These are phyloP conservation scores for Eleusine indica DNA, from an alignment of 176 grass and related monocot genomes.

Conservation along the genomic window DNA sequence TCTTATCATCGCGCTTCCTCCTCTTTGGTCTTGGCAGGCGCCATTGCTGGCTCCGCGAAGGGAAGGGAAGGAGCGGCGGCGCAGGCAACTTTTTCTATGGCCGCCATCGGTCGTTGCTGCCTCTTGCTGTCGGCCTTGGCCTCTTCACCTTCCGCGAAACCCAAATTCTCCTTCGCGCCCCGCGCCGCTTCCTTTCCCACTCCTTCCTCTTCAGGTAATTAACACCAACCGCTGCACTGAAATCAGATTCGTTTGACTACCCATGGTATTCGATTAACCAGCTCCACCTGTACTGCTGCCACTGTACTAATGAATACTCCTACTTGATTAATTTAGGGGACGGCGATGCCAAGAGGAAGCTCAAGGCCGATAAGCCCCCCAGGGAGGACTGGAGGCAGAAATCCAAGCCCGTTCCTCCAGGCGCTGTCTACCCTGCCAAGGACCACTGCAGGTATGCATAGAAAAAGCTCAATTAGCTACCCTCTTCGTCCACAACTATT, in stretches of 20 bases:
- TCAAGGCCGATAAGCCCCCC: slow-evolving; percentile 40
- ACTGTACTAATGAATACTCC: neutral
- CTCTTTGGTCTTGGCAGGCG: neutral
- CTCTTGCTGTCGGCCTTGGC: neutral
- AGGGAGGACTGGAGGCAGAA: slow-evolving; percentile 79
- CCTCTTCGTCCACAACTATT: slow-evolving; percentile 3
- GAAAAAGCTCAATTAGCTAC: neutral
- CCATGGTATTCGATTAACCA: neutral
- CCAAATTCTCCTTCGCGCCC: slow-evolving; percentile 7
- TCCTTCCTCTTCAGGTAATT: slow-evolving; percentile 30
- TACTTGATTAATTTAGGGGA: neutral
- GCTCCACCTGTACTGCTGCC: too few relatives aligned
- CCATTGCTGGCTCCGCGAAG: neutral
- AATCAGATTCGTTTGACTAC: neutral
- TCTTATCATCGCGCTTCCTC: neutral
- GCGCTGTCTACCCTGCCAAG: slow-evolving; percentile 92
- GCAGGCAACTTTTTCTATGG: neutral
- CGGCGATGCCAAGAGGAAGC: neutral
- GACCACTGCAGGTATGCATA: slow-evolving; percentile 77
- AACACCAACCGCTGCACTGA: neutral
- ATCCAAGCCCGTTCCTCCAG: slow-evolving; percentile 81
- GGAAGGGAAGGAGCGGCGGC: neutral
- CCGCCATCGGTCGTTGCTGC: neutral
- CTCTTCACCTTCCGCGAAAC: neutral
- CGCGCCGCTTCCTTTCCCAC: slow-evolving; percentile 11